phyloP scores from a whole-genome alignment of 2,329 filamentous ascomycete genomes.

The Aspergillus sp. region DNA sequence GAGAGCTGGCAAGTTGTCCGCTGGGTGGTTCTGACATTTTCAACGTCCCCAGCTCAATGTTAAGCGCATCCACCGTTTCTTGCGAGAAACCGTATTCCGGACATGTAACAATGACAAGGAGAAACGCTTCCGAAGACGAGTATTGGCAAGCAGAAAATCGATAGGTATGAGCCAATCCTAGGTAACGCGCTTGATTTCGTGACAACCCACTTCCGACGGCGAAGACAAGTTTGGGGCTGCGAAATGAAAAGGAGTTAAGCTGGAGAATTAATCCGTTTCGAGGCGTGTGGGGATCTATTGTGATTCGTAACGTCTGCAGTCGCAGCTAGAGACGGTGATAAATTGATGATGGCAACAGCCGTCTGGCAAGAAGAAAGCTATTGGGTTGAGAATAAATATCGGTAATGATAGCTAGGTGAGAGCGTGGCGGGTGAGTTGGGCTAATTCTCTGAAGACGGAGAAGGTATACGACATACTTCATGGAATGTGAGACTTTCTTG shows the following conservation, averaged over 20 bases:
- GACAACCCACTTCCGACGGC: not conserved
- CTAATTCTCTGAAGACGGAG: not conserved
- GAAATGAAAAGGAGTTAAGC: not conserved
- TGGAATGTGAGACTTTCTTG: not conserved
- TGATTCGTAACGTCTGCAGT: not conserved
- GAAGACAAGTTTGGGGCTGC: not conserved
- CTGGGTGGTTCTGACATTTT: conserved; percentile 5
- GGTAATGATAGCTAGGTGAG: not conserved
- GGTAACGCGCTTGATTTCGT: not conserved
- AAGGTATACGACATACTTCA: conserved; percentile 9
- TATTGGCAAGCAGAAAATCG: not conserved
- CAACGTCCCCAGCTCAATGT: not conserved
- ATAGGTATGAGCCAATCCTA: too few species aligned
- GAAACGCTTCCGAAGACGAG: not conserved
- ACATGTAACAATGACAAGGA: not conserved
- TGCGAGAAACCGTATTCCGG: not conserved
- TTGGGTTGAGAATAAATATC: not conserved
- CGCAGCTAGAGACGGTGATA: not conserved
- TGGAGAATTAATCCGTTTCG: not conserved
- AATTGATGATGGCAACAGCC: not conserved
- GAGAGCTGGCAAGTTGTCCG: conserved; percentile 4
- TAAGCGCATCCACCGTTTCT: not conserved
- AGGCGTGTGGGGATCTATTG: not conserved
- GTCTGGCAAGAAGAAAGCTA: not conserved
- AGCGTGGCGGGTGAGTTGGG: not conserved